Percentiles rank a stretch among this genome's conserved stretches.
Conservation (phyloP, 768 basidiomycete species). For the Ramaria sp. region DNA sequence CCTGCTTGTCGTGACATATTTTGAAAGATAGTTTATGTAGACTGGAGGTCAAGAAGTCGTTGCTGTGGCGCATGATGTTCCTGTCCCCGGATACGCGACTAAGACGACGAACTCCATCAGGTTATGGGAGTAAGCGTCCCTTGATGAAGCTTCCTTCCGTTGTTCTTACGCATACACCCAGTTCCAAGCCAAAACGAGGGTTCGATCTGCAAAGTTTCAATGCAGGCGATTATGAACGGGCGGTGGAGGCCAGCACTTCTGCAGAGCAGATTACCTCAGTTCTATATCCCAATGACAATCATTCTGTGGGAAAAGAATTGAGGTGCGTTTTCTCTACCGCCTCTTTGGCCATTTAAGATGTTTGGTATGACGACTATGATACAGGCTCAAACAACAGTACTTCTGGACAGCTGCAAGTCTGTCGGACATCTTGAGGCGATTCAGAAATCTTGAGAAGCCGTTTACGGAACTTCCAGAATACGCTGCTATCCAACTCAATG, state of each 20-base stretch:
- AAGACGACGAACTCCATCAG: conserved; percentile 82
- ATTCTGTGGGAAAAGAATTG: conserved; percentile 72
- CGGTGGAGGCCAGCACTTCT: conserved; percentile 79
- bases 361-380: conserved; percentile 10
- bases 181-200: conserved; percentile 66
- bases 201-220: conserved; percentile 96
- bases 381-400: conserved; percentile 90
- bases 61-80: conserved; percentile 90
- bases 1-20: not conserved
- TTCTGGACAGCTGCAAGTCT: conserved; percentile 89
- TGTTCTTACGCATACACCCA: not conserved
- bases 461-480: conserved; percentile 76
- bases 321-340: not conserved
- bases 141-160: conserved; percentile 1
- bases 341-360: conserved; percentile 19
- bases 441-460: conserved; percentile 79
- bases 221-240: conserved; percentile 87
- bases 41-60: conserved; percentile 89
- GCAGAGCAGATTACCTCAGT: conserved; percentile 93
- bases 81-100: conserved; percentile 79
- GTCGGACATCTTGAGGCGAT: conserved; percentile 83
- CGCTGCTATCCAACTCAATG: conserved; percentile 92
- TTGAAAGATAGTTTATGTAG: conserved; percentile 12
- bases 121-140: conserved; percentile 23
- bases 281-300: conserved; percentile 89